Evolutionary conservation across 2,329 filamentous ascomycete species (phyloP).

Genomic region (Sarocladium brachiariae): DNA sequence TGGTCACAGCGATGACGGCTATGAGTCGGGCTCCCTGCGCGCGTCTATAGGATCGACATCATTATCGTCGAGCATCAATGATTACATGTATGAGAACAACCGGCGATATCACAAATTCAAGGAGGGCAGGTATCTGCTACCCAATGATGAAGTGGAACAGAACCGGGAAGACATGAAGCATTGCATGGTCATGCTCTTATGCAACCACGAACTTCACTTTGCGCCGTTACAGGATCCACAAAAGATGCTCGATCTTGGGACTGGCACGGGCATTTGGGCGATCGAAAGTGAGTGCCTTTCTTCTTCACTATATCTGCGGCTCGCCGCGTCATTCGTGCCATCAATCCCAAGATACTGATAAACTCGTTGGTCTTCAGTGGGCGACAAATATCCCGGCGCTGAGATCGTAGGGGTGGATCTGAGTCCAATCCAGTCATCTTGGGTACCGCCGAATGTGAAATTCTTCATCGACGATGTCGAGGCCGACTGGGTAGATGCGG

Average conservation of each 20-base stretch:
- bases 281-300: conserved; percentile 29
- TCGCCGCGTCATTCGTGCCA: background rate
- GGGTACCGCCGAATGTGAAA: conserved; percentile 33
- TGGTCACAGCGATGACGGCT: background rate
- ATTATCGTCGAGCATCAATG: conserved; percentile 27
- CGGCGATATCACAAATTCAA: conserved; percentile 35
- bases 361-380: no score
- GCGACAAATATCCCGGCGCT: conserved; percentile 19
- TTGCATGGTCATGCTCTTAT: conserved; percentile 20
- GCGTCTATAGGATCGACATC: conserved; percentile 21
- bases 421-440: conserved; percentile 20
- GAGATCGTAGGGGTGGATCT: conserved; percentile 18
- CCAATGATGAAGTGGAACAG: conserved; percentile 38
- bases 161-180: conserved; percentile 32
- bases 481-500: conserved; percentile 37
- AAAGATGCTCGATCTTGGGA: conserved; percentile 35
- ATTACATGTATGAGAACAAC: conserved; percentile 35
- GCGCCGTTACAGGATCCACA: conserved; percentile 32
- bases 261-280: conserved; percentile 33
- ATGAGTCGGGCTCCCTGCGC: conserved; percentile 16
- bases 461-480: conserved; percentile 34
- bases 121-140: conserved; percentile 30
- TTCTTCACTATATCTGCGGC: no score
- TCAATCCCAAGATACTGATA: no score
- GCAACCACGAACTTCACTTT: conserved; percentile 31